These are phyloP conservation scores for Aspergillus sp. DNA, from an alignment of 2,329 filamentous ascomycete species.

Conservation along the genomic window DNA sequence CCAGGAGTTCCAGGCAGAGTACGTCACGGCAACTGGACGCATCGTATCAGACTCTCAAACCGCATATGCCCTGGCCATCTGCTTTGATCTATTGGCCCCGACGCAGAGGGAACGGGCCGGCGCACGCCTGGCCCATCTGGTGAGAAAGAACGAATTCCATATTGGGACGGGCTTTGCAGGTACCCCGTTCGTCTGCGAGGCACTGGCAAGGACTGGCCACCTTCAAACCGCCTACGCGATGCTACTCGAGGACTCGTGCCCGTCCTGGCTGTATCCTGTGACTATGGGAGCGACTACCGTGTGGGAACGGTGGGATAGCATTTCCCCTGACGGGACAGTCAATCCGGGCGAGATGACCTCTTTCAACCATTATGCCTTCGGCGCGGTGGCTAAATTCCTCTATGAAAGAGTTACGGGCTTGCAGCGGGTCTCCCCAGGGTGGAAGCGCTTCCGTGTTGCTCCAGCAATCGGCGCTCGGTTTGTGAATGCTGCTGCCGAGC, in stretches of 20 bases:
- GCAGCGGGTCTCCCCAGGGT: neutral
- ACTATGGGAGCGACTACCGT: constrained; percentile 43
- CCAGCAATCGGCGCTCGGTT: neutral
- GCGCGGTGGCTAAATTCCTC: constrained; percentile 26
- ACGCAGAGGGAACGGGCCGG: neutral
- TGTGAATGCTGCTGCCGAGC: neutral
- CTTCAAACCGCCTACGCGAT: constrained; percentile 37
- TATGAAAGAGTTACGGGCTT: neutral
- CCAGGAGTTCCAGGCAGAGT: constrained; percentile 30
- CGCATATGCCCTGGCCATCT: constrained; percentile 22
- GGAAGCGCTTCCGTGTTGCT: neutral
- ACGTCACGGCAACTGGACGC: constrained; percentile 27
- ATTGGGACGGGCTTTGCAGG: constrained; percentile 39
- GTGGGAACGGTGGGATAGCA: constrained; percentile 47
- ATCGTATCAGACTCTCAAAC: constrained; percentile 35
- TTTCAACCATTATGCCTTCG: constrained; percentile 46
- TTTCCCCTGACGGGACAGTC: constrained; percentile 37
- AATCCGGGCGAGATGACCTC: constrained; percentile 45
- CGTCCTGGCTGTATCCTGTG: constrained; percentile 40
- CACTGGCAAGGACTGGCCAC: constrained; percentile 23
- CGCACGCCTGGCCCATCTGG: constrained; percentile 15
- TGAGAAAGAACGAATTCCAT: constrained; percentile 23
- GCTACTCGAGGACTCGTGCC: constrained; percentile 31
- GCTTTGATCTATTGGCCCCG: constrained; percentile 23
- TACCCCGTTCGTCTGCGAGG: constrained; percentile 26